Base-by-base conservation (phyloP, 495 filamentous ascomycete genomes). In the Penicillium turbatum region DNA sequence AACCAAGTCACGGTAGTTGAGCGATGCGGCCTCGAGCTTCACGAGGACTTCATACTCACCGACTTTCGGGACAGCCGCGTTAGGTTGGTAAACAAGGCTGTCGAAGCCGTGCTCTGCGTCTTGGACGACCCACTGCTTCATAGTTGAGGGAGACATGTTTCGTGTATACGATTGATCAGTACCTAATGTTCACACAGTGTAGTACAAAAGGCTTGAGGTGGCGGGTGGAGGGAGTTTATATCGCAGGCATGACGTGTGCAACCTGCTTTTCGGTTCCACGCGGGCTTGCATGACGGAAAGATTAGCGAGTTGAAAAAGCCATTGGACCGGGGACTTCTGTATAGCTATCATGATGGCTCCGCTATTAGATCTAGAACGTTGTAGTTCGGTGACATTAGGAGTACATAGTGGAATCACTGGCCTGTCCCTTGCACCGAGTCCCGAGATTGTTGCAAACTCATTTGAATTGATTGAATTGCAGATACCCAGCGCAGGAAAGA, bases 1-100 rank as follows among this genome's bases (percentile, higher is more conserved):
- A 55, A 87, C 79, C 45, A 92, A 70, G 61, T 93, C 90, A 48
- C 90, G 82, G 71, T 87, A 95, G 68, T 95, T 95, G 49, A 95
- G 74, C 2, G 90, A 90, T 1, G 82, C 86, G 17, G 80, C 88
- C 50, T 84, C 75, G 12, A 92, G 72, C 70, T 85, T 85, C 61
- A 95, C 83, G n/a, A 92, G 74, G 3, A 90, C 85, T 34, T 90
- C 86, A 47, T 80, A 79, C 34, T 88, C 86, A 38, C 84, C 84
- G 6, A 84, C 59, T 51, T 81, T 65, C 10, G 87, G 86, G 34
- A 90, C 61, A 0, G 77, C 65, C 0, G 67, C 77, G 10, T 77
- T 77, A n/a, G n/a, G n/a, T 42, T 73, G 54, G 57, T 76, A 79
- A 57, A 81, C 75, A 35, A 90, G 77, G 45, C 75, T 80, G 53